Conservation (phyloP, 345 rosid species). For the Turritis glabra region DNA sequence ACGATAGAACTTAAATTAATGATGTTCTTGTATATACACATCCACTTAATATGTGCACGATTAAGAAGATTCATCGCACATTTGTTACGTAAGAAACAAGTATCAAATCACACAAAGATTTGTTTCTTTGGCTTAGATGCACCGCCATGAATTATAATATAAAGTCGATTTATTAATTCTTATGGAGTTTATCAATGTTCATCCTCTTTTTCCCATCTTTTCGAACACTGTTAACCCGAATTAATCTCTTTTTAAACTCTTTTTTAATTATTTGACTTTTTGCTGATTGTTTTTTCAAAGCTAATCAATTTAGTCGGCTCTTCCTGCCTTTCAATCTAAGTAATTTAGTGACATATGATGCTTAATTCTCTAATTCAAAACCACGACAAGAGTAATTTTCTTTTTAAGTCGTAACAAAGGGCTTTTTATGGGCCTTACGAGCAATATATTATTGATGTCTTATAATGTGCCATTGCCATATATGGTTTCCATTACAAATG, state of each 20-base stretch:
- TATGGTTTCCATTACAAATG: background rate
- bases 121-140: slow-evolving; percentile 29
- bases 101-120: slow-evolving; percentile 39
- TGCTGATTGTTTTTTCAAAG: background rate
- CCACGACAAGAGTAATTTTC: slow-evolving; percentile 4
- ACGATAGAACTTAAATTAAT: background rate
- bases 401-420: background rate
- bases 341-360: slow-evolving; percentile 7
- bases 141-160: slow-evolving; percentile 37
- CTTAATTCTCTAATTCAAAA: background rate
- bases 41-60: slow-evolving; percentile 34
- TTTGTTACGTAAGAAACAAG: slow-evolving; percentile 27
- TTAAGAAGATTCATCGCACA: slow-evolving; percentile 35
- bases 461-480: background rate
- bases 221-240: slow-evolving; percentile 24
- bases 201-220: slow-evolving; percentile 45
- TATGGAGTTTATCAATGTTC: slow-evolving; percentile 37
- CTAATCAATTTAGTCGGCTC: slow-evolving; percentile 24
- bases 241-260: slow-evolving; percentile 6
- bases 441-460: background rate
- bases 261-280: slow-evolving; percentile 25
- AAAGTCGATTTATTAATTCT: slow-evolving; percentile 14
- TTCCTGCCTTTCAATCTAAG: slow-evolving; percentile 18
- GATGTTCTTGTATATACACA: background rate
- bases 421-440: slow-evolving; percentile 3